These are phyloP conservation scores for Penicillium manginii DNA, from an alignment of 495 filamentous ascomycete species.

Conservation along the genomic window DNA sequence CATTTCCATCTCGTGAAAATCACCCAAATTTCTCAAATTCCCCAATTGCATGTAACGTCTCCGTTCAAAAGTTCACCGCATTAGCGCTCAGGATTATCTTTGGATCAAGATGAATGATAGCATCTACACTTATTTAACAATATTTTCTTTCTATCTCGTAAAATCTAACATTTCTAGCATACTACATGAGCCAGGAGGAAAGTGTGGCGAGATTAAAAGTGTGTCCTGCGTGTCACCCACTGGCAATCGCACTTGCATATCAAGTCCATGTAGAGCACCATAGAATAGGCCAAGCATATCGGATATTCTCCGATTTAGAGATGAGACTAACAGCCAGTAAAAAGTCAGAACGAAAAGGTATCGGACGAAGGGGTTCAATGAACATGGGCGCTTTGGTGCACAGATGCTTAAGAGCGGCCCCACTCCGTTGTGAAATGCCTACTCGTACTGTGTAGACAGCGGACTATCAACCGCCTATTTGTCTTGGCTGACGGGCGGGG, in stretches of 20 bases:
- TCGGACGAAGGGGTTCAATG: neutral
- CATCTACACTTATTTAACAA: neutral
- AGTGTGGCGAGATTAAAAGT: neutral
- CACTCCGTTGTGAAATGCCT: neutral
- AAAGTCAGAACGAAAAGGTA: neutral
- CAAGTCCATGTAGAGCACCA: neutral
- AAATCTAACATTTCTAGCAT: neutral
- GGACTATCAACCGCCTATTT: slow-evolving; percentile 5
- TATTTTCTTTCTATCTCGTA: neutral
- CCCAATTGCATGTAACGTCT: slow-evolving; percentile 4
- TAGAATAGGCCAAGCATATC: neutral
- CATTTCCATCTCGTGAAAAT: neutral
- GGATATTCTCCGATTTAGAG: neutral
- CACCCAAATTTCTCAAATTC: neutral
- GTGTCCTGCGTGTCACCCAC: neutral
- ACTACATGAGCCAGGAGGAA: neutral
- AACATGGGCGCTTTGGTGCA: neutral
- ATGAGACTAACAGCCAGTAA: neutral
- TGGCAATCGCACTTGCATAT: neutral
- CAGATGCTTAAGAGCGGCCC: neutral
- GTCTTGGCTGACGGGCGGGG: slow-evolving; percentile 5
- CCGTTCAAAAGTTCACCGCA: neutral
- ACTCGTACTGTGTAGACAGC: neutral
- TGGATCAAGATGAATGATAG: neutral
- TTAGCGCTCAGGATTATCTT: slow-evolving; percentile 3